Conservation (phyloP, 2,329 filamentous ascomycete genomes). For the Aspergillus carbonarius region DNA sequence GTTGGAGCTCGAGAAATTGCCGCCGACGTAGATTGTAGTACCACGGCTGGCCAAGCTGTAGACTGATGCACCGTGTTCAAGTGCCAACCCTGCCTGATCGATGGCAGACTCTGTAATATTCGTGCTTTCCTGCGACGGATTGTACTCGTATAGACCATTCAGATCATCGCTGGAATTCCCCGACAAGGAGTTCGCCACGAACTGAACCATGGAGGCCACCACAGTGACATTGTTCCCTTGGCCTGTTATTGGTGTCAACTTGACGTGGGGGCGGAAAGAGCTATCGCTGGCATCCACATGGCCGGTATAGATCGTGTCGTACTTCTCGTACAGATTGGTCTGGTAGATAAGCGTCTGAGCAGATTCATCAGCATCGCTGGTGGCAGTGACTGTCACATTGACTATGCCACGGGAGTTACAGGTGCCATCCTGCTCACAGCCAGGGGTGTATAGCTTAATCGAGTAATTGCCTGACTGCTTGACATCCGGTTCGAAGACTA, state of each 20-base stretch:
- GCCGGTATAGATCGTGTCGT: constrained; percentile 86
- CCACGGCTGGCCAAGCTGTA: constrained; percentile 65
- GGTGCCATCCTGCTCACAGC: constrained; percentile 75
- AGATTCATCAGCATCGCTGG: constrained; percentile 46
- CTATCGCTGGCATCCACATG: constrained; percentile 72
- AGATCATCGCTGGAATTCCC: constrained; percentile 73
- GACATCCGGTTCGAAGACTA: constrained; percentile 74
- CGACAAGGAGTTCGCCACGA: constrained; percentile 58
- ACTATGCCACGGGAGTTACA: constrained; percentile 77
- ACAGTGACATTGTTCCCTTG: constrained; percentile 64
- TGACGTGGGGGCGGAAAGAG: constrained; percentile 77
- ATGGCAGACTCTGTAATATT: constrained; percentile 72
- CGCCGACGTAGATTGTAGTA: constrained; percentile 71
- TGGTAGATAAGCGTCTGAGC: constrained; percentile 71
- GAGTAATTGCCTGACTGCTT: constrained; percentile 88
- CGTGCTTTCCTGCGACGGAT: constrained; percentile 62
- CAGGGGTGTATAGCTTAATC: constrained; percentile 87
- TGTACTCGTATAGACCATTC: constrained; percentile 88
- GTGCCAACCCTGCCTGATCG: constrained; percentile 70
- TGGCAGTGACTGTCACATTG: constrained; percentile 74
- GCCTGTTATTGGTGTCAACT: constrained; percentile 66
- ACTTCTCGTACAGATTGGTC: constrained; percentile 96
- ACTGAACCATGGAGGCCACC: constrained; percentile 86
- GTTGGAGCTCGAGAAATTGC: constrained; percentile 72
- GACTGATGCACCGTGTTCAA: constrained; percentile 67